Evolutionary conservation across 2,329 filamentous ascomycete genomes (phyloP), one percentile per base, ranked within the genome.

Genomic region (Fusarium virguliforme): DNA sequence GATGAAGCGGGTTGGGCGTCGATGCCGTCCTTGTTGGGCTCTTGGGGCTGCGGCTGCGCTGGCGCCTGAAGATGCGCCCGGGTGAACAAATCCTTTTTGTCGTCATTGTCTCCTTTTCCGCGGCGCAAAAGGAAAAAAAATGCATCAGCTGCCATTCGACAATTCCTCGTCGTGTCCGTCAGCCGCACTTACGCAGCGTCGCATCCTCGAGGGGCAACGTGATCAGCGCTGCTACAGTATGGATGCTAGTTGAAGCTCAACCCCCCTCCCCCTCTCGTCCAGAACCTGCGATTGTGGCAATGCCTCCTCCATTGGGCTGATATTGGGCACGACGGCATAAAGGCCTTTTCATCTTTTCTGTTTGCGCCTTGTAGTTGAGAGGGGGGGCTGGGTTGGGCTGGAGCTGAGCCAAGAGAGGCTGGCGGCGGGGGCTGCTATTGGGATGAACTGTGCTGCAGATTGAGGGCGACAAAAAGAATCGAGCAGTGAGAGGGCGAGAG

Each of bases 181-280:
- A 71, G 67, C 67, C 71, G 71, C 71, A 64, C 69, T 58, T 67
- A 65, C 59, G 70, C 71, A 66, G 69, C 71, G 67, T 75, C 65
- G 64, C 65, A 74, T 73, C 63, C 64, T 46, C 62, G 67, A 68
- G 62, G 65, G 60, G 63, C 73, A 74, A 74, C 70, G 65, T 74
- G 73, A 75, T 75, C 73, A 70, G 61, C 73, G 57, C 50, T 61
- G 51, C 18, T 18, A 18, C 18, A 18, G 18, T 18, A 18, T 18
- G 18, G 18, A 18, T 48, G 68, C 64, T 46, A 46, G 24, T 46
- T 46, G 41, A 46, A 46, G 60, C 28, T 62, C 50, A 58, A 53
- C 40, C 12, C 18, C 22, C 38, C 8, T 12, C 30, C 30, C 30
- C 32, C 38, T 12, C 22, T 41, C 9, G 6, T 26, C 40, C 40